Conservation (phyloP, 2,329 filamentous ascomycete species). For the Stachybotrys elegans region DNA sequence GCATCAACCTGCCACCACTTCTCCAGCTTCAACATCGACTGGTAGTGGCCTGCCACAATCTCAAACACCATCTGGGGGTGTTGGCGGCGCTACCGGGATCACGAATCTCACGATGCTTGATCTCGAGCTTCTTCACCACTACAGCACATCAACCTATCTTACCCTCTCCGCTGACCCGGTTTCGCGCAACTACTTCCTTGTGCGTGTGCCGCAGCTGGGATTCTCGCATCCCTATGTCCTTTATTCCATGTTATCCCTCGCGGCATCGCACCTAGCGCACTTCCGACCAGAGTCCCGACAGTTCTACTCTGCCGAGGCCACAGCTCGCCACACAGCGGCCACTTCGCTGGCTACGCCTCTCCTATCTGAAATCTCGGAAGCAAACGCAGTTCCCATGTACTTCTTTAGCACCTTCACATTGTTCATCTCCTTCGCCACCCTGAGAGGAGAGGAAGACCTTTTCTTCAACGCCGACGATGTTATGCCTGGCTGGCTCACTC, state of each 20-base stretch:
- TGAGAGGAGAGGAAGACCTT: neutral
- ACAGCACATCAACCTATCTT: constrained; percentile 1
- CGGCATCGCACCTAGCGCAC: constrained; percentile 1
- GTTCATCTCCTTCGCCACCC: neutral
- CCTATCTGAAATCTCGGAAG: neutral
- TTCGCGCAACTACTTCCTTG: neutral
- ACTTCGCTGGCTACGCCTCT: neutral
- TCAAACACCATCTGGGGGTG: neutral
- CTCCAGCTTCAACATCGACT: neutral
- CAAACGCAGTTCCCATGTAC: neutral
- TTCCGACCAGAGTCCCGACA: constrained; percentile 1
- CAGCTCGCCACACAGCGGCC: neutral
- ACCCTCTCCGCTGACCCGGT: neutral
- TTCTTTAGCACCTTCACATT: neutral
- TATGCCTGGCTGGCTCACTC: neutral
- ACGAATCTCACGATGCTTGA: neutral
- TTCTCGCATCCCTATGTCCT: neutral
- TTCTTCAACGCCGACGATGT: constrained; percentile 1
- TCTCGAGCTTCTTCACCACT: neutral
- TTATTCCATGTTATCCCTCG: neutral
- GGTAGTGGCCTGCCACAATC: neutral
- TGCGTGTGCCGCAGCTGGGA: neutral
- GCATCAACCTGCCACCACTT: constrained; percentile 13
- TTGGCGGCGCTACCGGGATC: neutral
- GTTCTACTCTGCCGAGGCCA: neutral